Percentiles rank a stretch among this genome's conserved stretches.
phyloP scores from a whole-genome alignment of 768 basidiomycete species.

The Strobilomyces echinocephalus region DNA sequence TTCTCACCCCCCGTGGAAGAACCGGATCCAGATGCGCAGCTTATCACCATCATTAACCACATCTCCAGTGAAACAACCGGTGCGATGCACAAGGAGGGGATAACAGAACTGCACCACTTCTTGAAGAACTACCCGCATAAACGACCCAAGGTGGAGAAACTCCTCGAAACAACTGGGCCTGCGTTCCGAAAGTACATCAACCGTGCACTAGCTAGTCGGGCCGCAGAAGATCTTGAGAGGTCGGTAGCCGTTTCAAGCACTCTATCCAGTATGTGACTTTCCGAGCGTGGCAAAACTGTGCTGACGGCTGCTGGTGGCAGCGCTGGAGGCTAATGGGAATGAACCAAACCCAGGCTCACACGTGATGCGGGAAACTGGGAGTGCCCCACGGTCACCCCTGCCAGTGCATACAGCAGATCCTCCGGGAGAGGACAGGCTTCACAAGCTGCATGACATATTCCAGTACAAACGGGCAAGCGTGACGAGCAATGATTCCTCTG shows the following conservation, averaged over 20 bases:
- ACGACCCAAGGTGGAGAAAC: conserved; percentile 74
- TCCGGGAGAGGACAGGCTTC: conserved; percentile 58
- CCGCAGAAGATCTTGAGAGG: conserved; percentile 81
- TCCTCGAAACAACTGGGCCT: conserved; percentile 83
- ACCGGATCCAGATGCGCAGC: conserved; percentile 81
- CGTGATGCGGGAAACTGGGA: conserved; percentile 24
- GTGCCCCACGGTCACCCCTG: conserved; percentile 33
- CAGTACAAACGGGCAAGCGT: conserved; percentile 72
- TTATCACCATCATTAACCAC: conserved; percentile 78
- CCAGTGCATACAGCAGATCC: conserved; percentile 28
- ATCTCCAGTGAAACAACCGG: conserved; percentile 87
- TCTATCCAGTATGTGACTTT: conserved; percentile 58
- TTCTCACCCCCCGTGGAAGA: conserved; percentile 60
- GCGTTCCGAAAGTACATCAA: conserved; percentile 91
- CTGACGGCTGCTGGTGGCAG: conserved; percentile 31
- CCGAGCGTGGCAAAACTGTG: neutral
- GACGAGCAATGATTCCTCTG: conserved; percentile 40
- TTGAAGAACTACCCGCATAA: conserved; percentile 88
- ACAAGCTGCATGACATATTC: conserved; percentile 75
- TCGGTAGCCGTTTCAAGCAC: conserved; percentile 80
- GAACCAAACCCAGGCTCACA: conserved; percentile 35
- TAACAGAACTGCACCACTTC: conserved; percentile 92
- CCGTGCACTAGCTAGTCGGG: conserved; percentile 79
- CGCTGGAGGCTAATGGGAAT: conserved; percentile 55
- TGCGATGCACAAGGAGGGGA: conserved; percentile 87